A percentile compares a stretch with the other conserved stretches of the same genome.
Conservation (phyloP, 2,329 filamentous ascomycete species). For the Bisporella sp. region DNA sequence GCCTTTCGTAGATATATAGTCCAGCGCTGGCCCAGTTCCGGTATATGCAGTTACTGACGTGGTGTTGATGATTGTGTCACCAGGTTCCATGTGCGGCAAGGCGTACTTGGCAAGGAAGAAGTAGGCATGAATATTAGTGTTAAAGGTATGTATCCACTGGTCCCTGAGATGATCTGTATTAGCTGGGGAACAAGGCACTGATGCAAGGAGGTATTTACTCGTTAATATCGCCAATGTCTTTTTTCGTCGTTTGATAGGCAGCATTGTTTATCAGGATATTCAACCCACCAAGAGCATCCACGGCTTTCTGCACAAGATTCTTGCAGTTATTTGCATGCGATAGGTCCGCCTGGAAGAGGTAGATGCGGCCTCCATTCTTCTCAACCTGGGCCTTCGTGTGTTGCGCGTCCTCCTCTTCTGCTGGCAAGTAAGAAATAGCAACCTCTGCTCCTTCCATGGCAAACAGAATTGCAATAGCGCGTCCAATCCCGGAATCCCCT, state of each 20-base stretch:
- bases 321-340: not conserved
- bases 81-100: not conserved
- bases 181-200: no score
- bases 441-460: constrained; percentile 29
- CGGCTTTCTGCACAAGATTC: not conserved
- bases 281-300: not conserved
- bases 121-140: not conserved
- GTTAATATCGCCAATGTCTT: not conserved
- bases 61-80: not conserved
- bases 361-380: not conserved
- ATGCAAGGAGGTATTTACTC: not conserved
- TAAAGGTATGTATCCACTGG: not conserved
- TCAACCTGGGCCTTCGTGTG: not conserved
- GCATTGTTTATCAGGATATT: not conserved
- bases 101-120: not conserved
- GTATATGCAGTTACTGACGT: not conserved
- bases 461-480: constrained; percentile 17
- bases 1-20: constrained; percentile 4
- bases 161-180: not conserved
- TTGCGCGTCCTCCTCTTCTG: not conserved
- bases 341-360: not conserved
- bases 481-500: constrained; percentile 17
- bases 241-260: not conserved
- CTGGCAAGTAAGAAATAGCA: constrained; percentile 21
- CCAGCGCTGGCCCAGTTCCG: not conserved